Percentiles rank a stretch among this genome's conserved stretches.
Evolutionary conservation across 2,329 filamentous ascomycete species (phyloP).

Genomic region (Hypoxylon sp.): DNA sequence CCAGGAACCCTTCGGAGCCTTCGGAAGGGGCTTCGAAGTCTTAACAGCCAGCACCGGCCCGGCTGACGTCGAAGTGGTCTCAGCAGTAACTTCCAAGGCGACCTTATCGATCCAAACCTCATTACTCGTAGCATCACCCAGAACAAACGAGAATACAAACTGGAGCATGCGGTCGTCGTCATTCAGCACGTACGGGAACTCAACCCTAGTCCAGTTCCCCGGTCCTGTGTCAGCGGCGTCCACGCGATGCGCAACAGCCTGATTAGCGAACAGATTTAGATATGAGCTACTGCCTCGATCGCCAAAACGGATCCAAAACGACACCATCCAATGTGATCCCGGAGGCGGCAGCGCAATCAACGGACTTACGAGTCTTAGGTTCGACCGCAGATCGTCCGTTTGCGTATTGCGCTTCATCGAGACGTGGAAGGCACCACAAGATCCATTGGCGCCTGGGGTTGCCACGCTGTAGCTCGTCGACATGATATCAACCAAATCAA

Average conservation of each 20-base stretch:
- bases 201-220: conserved; percentile 57
- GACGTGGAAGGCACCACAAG: conserved; percentile 47
- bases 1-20: background rate
- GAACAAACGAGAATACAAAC: conserved; percentile 46
- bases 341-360: conserved; percentile 38
- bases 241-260: conserved; percentile 60
- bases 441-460: conserved; percentile 42
- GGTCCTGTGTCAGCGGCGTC: conserved; percentile 60
- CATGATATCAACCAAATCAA: conserved; percentile 50
- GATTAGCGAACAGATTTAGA: conserved; percentile 57
- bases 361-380: conserved; percentile 45
- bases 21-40: conserved; percentile 6
- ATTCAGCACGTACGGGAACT: conserved; percentile 64
- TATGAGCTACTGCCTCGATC: conserved; percentile 54
- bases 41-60: conserved; percentile 9
- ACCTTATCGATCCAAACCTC: conserved; percentile 49
- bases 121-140: conserved; percentile 38
- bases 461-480: conserved; percentile 46
- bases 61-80: conserved; percentile 26
- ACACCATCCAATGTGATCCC: conserved; percentile 35
- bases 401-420: conserved; percentile 46
- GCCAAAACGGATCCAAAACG: conserved; percentile 47
- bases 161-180: conserved; percentile 43
- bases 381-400: conserved; percentile 46
- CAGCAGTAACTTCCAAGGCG: conserved; percentile 20